Base-by-base conservation (phyloP, 306 rosid species). In the Elaeagnus macrophylla region DNA sequence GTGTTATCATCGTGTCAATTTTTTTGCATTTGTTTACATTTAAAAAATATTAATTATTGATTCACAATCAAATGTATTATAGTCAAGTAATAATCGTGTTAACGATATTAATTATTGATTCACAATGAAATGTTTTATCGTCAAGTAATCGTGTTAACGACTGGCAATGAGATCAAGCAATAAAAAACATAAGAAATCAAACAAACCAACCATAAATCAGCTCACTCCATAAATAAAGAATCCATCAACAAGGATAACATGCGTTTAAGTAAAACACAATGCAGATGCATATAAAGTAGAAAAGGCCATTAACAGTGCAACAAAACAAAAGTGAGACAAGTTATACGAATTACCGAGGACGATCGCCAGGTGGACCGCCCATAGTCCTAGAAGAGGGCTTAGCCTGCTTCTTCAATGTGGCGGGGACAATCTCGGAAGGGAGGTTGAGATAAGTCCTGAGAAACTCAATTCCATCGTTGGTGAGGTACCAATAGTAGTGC, bases 401-500 rank as follows among this genome's bases (percentile, higher is more conserved):
- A 12, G 86, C 77, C 16, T 75, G 85, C 52, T 90, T 83, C 91
- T 86, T 90, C 67, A 86, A 71, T 49, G 95, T 90, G 12, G 94
- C 95, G 0, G 94, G 97, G 32, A 90, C 95, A 13, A 90, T 90
- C 69, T 86, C 94, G 0, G 94, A 86, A 6, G 97, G 95, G 20
- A 91, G 95, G 52, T 91, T 91, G 49, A 91, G 89, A 51, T 91
- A 86, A 53, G 72, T 91, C 67, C 95, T 81, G 10, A 90, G 68
- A 56, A 77, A 82, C 78, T 90, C 97, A 39, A 90, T 91, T 16
- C 97, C 97, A 39, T 84, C 93, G 18, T 91, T 91, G 2, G 96
- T 87, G 12, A 84, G 81, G 67, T 78, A 87, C 97, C 95, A 87
- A 71, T 87, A 84, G 60, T 91, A 84, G 53, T 91, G 85, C 96